Evolutionary conservation across 179 eudicot genomes (phyloP), one percentile per base, ranked within the genome.

Genomic region (Spinacia oleracea): DNA sequence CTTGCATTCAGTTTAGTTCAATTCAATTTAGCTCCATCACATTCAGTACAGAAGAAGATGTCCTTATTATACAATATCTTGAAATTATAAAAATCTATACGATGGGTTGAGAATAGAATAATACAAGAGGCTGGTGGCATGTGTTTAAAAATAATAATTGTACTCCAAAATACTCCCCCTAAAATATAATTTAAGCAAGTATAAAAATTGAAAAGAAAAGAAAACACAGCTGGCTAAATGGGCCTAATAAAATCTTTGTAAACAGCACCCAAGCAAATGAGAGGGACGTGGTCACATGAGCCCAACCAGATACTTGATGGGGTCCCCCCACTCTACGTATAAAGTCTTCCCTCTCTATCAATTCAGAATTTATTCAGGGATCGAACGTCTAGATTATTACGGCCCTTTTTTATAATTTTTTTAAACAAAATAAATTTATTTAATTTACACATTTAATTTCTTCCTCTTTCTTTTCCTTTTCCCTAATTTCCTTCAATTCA

Each of bases 251-350:
- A 48, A 50, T 25, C 31, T 45, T 32, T 43, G 59, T 50, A 77
- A 50, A 77, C 29, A 66, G 56, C 72, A 65, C 73, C 63, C 63
- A 64, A 48, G 51, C 63, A 45, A 25, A 77, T 77, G 63, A 77
- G 63, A 77, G 18, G 42, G 79, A 77, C 79, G 45, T 63, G 79
- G 31, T 77, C 79, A 77, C 79, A 77, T 77, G 79, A 77, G 79
- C 79, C 79, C 79, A 77, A 77, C 79, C 79, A 77, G 60, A 66
- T 77, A 45, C 70, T 65, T 64, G 62, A 45, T 64, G 60, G 62
- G 70, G 79, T 60, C 48, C 79, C 79, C 77, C 77, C 51, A 74
- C 77, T 58, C 79, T 65, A 77, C 78, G 63, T 46, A 77, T 77
- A 66, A 77, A 77, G 79, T 77, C 79, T 50, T 46, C 62, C 60